Percentiles rank a stretch among this genome's conserved stretches.
phyloP scores from a whole-genome alignment of 306 rosid species.

The Astragalus membranaceus region DNA sequence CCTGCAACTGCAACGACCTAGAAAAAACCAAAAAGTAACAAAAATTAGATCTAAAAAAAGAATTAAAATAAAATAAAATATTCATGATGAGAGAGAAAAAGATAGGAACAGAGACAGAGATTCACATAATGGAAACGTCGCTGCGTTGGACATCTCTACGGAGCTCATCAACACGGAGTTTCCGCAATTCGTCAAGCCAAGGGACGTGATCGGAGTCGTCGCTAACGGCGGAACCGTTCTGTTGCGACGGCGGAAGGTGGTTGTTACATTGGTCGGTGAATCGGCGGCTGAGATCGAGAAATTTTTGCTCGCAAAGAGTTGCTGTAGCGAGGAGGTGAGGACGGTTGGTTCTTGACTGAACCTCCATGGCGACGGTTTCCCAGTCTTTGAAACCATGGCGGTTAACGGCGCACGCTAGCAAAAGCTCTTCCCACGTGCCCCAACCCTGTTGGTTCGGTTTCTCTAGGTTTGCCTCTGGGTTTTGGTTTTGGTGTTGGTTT shows the following conservation, averaged over 20 bases:
- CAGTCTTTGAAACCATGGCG: conserved; percentile 75
- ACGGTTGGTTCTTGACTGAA: conserved; percentile 53
- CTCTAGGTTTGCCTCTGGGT: conserved; percentile 13
- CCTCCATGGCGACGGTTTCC: conserved; percentile 60
- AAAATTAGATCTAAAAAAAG: conserved; percentile 42
- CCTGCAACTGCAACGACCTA: conserved; percentile 71
- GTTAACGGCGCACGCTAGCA: conserved; percentile 61
- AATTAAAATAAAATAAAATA: neutral
- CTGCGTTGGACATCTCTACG: conserved; percentile 58
- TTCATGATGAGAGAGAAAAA: neutral
- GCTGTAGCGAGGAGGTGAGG: conserved; percentile 51
- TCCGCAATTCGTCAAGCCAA: conserved; percentile 65
- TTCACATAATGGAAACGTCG: conserved; percentile 64
- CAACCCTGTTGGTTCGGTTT: conserved; percentile 23
- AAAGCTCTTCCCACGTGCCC: conserved; percentile 82
- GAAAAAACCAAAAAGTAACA: neutral
- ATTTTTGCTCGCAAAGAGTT: conserved; percentile 49
- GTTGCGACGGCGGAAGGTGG: conserved; percentile 7
- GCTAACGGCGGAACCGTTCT: conserved; percentile 13
- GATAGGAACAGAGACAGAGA: neutral
- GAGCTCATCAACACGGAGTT: conserved; percentile 63
- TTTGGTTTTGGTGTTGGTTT: conserved; percentile 24
- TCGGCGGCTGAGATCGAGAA: conserved; percentile 56
- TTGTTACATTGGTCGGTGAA: conserved; percentile 37
- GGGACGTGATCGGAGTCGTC: conserved; percentile 41